Evolutionary conservation across 495 filamentous ascomycete genomes (phyloP).

Genomic region (Margaritispora aquatica): DNA sequence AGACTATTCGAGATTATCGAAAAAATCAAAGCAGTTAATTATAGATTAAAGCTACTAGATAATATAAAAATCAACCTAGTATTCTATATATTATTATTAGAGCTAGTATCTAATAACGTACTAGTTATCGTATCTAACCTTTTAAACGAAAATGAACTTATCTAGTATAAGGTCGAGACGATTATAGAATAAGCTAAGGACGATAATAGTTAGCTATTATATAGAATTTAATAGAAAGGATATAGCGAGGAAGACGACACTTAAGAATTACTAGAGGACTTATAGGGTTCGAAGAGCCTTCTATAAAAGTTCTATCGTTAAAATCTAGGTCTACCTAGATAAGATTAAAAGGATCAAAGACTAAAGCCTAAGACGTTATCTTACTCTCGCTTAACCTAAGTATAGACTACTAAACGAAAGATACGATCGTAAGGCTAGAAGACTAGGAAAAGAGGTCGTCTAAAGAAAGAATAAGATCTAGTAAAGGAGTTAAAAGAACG

Average conservation of each 20-base stretch:
- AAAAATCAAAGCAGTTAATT: background rate
- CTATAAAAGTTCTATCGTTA: background rate
- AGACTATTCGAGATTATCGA: background rate
- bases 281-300: background rate
- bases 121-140: background rate
- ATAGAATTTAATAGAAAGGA: background rate
- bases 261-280: background rate
- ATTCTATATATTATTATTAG: background rate
- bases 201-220: background rate
- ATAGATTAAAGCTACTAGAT: background rate
- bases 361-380: no score
- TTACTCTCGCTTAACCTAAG: no score
- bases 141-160: background rate
- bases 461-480: no score
- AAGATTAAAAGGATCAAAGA: background rate
- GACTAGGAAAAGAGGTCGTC: no score
- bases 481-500: no score
- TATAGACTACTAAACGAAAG: no score
- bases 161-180: background rate
- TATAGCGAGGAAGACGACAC: background rate
- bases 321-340: background rate
- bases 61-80: background rate
- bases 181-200: background rate
- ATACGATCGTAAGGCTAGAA: no score
- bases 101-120: background rate